Conservation (phyloP, 176 grass and related monocot species). For the Echinochloa phyllopogon region DNA sequence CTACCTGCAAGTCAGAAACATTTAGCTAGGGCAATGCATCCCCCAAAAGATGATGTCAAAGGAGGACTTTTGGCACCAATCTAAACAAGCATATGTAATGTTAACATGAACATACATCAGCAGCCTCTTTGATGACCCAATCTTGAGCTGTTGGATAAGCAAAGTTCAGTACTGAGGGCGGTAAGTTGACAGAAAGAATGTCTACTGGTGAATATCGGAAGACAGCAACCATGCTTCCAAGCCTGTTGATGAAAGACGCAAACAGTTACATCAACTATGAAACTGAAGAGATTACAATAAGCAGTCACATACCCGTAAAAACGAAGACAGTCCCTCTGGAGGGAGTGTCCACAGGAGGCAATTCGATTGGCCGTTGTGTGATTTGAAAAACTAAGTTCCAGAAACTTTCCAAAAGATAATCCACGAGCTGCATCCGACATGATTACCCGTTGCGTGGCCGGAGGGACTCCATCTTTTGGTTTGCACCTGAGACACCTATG, state of each 20-base stretch:
- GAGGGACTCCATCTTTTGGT: slow-evolving; percentile 75
- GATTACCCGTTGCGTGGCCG: slow-evolving; percentile 66
- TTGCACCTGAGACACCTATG: slow-evolving; percentile 89
- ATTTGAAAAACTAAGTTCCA: slow-evolving; percentile 98
- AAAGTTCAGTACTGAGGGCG: slow-evolving; percentile 82
- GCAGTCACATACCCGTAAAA: slow-evolving; percentile 84
- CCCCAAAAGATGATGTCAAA: slow-evolving; percentile 39
- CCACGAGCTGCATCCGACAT: slow-evolving; percentile 97
- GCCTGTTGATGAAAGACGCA: slow-evolving; percentile 53
- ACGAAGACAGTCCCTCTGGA: slow-evolving; percentile 96
- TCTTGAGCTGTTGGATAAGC: slow-evolving; percentile 54
- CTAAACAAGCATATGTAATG: slow-evolving; percentile 8
- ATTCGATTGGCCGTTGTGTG: slow-evolving; percentile 91
- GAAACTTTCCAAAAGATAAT: slow-evolving; percentile 97
- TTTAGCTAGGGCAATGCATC: slow-evolving; percentile 32
- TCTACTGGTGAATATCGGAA: slow-evolving; percentile 94
- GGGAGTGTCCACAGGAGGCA: slow-evolving; percentile 91
- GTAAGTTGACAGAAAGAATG: slow-evolving; percentile 89
- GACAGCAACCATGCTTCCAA: slow-evolving; percentile 92
- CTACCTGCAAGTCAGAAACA: slow-evolving; percentile 63
- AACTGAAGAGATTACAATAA: slow-evolving; percentile 20
- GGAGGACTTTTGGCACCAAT: background rate
- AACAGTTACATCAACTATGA: slow-evolving; percentile 38
- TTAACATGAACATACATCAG: slow-evolving; percentile 67
- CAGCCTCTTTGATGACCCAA: slow-evolving; percentile 78